Conservation (phyloP, 1,139 yeast genomes). For the Blastobotrys serpentis region DNA sequence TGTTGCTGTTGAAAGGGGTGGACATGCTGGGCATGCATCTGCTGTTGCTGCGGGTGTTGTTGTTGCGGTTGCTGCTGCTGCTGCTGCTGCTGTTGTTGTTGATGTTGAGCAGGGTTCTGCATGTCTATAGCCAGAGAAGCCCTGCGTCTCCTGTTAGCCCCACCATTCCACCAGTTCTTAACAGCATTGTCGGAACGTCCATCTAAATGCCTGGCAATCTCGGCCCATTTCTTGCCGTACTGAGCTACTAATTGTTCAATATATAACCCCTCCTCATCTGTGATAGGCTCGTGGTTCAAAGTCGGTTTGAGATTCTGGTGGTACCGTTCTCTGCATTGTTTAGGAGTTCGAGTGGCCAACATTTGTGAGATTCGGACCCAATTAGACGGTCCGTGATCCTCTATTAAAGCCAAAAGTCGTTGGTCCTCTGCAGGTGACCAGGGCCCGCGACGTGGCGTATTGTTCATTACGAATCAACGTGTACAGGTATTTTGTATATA, state of each 20-base stretch:
- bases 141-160: slow-evolving; percentile 74
- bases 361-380: slow-evolving; percentile 85
- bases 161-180: slow-evolving; percentile 97
- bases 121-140: slow-evolving; percentile 39
- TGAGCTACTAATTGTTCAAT: slow-evolving; percentile 77
- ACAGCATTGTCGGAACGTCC: slow-evolving; percentile 90
- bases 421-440: slow-evolving; percentile 89
- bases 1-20: slow-evolving; percentile 20
- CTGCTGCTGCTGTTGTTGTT: slow-evolving; percentile 18
- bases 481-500: too few relatives aligned
- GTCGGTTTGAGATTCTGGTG: slow-evolving; percentile 89
- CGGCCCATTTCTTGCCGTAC: slow-evolving; percentile 93
- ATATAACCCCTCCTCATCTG: slow-evolving; percentile 77
- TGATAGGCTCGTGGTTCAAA: slow-evolving; percentile 76
- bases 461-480: slow-evolving; percentile 12
- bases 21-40: too few relatives aligned
- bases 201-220: slow-evolving; percentile 80
- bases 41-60: too few relatives aligned
- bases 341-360: slow-evolving; percentile 78
- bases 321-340: slow-evolving; percentile 89
- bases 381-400: slow-evolving; percentile 77
- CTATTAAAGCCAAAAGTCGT: slow-evolving; percentile 65
- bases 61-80: slow-evolving; percentile 20
- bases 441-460: slow-evolving; percentile 60
- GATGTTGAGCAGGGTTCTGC: slow-evolving; percentile 13